These are phyloP conservation scores for Carex sylvatica DNA, from an alignment of 202 grass and related monocot species.

Conservation along the genomic window DNA sequence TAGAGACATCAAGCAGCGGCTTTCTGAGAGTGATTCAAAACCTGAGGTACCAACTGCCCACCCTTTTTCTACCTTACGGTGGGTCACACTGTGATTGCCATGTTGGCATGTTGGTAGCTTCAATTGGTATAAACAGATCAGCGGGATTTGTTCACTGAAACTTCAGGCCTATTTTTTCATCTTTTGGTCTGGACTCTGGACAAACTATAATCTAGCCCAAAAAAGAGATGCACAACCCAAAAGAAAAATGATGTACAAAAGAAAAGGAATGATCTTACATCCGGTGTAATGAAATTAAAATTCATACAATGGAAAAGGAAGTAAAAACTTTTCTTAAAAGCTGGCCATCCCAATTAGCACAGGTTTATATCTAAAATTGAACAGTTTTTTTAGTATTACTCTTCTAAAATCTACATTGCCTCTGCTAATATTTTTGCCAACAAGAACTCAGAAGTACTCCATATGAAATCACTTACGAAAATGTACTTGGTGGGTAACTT, in stretches of 20 bases:
- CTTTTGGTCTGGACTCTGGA: not conserved
- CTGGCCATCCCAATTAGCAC: not conserved
- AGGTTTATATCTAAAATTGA: not conserved
- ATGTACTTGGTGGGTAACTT: no score
- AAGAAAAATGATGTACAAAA: not conserved
- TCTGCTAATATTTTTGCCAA: not conserved
- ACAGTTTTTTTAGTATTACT: not conserved
- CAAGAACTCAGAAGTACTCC: not conserved
- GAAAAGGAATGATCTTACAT: not conserved
- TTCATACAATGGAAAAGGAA: not conserved
- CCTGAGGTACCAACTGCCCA: slow-evolving; percentile 31
- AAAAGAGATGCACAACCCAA: not conserved
- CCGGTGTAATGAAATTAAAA: not conserved
- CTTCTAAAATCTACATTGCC: not conserved
- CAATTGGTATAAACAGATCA: not conserved
- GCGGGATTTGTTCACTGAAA: not conserved
- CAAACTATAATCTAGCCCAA: not conserved
- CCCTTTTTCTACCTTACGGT: not conserved
- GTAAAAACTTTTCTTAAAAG: not conserved
- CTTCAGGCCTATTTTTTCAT: not conserved
- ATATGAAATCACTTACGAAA: not conserved
- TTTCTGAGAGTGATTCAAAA: slow-evolving; percentile 47
- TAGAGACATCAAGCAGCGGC: slow-evolving; percentile 58
- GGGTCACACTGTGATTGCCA: not conserved
- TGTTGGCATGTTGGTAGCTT: not conserved